Evolutionary conservation across 2,329 filamentous ascomycete species (phyloP), one percentile per base, ranked within the genome.

Genomic region (Colletotrichum sansevieriae): DNA sequence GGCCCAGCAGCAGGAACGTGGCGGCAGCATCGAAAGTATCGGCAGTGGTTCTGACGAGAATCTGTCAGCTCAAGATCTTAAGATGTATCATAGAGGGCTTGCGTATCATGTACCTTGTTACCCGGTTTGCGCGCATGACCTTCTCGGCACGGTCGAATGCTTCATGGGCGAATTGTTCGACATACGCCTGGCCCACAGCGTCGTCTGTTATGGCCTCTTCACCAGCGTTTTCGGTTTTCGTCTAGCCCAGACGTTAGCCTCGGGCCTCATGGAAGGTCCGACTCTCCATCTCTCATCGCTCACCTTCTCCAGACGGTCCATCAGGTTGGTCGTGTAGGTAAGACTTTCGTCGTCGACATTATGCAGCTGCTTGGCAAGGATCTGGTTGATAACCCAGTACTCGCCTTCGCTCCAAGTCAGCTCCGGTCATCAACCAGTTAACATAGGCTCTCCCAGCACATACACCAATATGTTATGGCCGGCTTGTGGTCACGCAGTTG

Each of bases 381-480:
- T 97, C 77, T 97, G 93, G 75, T 98, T 94, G 54, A 97, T 92
- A 29, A 96, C 93, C 85, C 93, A 96, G 80, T 96, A 97, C 76
- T 97, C 91, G 79, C 92, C 93, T 96, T 63, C 44, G 22, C 11
- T 35, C 25, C 20, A 7, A 20, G 41, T 67, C 52, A 63, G 67
- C 25, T 25, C 44, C 20, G 43, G 35, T 15, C 7, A 18, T 57
- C n/a, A 2, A 3, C 9, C 39, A 22, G 2, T 57, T 39, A 35
- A 62, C 25, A 37, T 3, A 33, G 29, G 35, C 29, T 61, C 22
- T 39, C 10, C 29, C 20, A 37, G 10, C 22, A 87, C 91, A 76
- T 87, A 97, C 95, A 96, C 94, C 95, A 98, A 80, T 98, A 99
- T 71, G 95, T 87, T 73, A 98, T 88, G 68, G 96, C 93, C 9